Conservation (phyloP, 345 rosid species). For the Populus ilicifolia region DNA sequence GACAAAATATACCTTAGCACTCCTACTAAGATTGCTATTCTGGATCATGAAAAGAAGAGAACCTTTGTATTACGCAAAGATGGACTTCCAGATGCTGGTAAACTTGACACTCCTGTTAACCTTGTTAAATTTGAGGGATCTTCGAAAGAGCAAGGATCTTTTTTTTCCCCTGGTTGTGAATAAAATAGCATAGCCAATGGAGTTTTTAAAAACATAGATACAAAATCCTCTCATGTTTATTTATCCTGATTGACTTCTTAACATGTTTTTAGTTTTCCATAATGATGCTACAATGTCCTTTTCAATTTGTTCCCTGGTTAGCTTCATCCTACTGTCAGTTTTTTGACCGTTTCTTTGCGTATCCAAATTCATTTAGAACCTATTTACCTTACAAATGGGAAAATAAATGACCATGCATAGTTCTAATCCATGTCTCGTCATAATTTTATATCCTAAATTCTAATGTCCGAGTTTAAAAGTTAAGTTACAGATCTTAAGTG, state of each 20-base stretch:
- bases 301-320: not conserved
- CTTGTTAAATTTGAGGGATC: not conserved
- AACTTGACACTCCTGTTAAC: constrained; percentile 16
- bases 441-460: not conserved
- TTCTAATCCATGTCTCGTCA: not conserved
- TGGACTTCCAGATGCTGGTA: constrained; percentile 97
- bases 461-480: not conserved
- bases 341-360: not conserved
- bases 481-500: not conserved
- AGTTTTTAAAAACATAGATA: not conserved
- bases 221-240: not conserved
- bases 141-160: not conserved
- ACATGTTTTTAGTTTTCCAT: not conserved
- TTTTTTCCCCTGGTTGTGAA: not conserved
- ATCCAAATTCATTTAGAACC: not conserved
- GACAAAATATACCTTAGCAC: constrained; percentile 27
- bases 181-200: not conserved
- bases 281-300: not conserved
- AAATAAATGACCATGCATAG: not conserved
- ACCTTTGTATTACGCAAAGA: constrained; percentile 90
- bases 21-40: constrained; percentile 75
- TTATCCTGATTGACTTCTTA: not conserved
- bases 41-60: constrained; percentile 95
- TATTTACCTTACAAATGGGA: not conserved
- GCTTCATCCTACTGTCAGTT: too few species aligned